These are phyloP conservation scores for Tolypocladium inflatum DNA, from an alignment of 2,329 filamentous ascomycete species.

Conservation along the genomic window DNA sequence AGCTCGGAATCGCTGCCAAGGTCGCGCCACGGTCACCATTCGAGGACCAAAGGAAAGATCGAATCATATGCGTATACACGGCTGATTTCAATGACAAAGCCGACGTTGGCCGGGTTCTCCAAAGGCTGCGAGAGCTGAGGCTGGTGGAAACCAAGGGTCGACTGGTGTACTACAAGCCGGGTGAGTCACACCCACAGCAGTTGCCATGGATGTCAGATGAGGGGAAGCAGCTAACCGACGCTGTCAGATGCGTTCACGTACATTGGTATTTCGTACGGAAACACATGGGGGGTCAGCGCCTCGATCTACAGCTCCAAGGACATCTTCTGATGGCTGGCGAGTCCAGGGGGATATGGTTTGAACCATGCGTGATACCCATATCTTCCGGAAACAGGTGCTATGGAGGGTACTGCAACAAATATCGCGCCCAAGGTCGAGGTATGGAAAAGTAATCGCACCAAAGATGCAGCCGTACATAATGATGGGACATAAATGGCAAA, in stretches of 20 bases:
- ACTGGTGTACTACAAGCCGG: constrained; percentile 70
- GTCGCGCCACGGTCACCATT: constrained; percentile 47
- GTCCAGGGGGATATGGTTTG: background rate
- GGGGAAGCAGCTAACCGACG: background rate
- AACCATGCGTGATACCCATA: background rate
- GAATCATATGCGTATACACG: constrained; percentile 72
- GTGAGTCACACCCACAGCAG: constrained; percentile 28
- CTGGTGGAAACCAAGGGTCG: constrained; percentile 39
- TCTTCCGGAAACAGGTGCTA: background rate
- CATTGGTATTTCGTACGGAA: constrained; percentile 50
- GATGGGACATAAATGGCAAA: background rate
- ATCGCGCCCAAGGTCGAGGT: background rate
- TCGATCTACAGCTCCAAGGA: constrained; percentile 44
- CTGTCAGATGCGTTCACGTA: constrained; percentile 56
- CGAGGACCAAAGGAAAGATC: constrained; percentile 28
- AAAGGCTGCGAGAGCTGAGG: constrained; percentile 50
- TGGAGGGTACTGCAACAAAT: background rate
- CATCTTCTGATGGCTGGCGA: constrained; percentile 14
- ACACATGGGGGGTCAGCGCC: constrained; percentile 52
- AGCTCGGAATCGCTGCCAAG: constrained; percentile 66
- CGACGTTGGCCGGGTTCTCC: constrained; percentile 61
- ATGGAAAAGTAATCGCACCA: background rate
- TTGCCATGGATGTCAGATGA: background rate
- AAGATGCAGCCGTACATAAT: background rate
- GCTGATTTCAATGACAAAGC: constrained; percentile 58